Evolutionary conservation across 1,284 basidiomycete genomes (phyloP).

Genomic region (Gymnopus androsaceus): DNA sequence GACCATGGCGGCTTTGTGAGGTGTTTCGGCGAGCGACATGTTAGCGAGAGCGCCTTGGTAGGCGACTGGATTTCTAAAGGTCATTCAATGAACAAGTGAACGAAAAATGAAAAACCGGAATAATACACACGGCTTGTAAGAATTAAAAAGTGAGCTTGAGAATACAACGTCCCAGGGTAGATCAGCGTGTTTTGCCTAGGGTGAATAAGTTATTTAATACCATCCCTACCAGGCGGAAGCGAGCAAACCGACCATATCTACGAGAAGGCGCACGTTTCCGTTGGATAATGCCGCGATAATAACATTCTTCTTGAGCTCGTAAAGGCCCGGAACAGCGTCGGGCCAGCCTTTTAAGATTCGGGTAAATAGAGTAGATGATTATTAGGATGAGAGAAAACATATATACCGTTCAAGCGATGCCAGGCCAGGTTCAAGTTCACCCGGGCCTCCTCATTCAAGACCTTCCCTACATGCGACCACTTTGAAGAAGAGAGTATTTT

Average conservation of each 20-base stretch:
- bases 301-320: slow-evolving; percentile 49
- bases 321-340: slow-evolving; percentile 51
- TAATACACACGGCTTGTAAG: slow-evolving; percentile 57
- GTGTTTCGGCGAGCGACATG: slow-evolving; percentile 43
- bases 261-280: slow-evolving; percentile 58
- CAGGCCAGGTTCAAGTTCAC: slow-evolving; percentile 49
- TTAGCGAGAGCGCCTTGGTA: slow-evolving; percentile 54
- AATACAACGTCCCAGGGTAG: slow-evolving; percentile 67
- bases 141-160: slow-evolving; percentile 57
- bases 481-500: slow-evolving; percentile 46
- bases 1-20: slow-evolving; percentile 60
- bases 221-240: neutral
- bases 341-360: slow-evolving; percentile 48
- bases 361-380: neutral
- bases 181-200: slow-evolving; percentile 52
- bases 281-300: slow-evolving; percentile 62
- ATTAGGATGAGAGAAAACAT: neutral
- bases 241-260: slow-evolving; percentile 57
- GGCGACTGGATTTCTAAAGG: slow-evolving; percentile 47
- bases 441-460: slow-evolving; percentile 46
- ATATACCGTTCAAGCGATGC: slow-evolving; percentile 55
- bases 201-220: neutral
- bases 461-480: slow-evolving; percentile 47
- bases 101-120: neutral
- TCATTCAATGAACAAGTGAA: neutral